Conservation (phyloP, 2,329 filamentous ascomycete genomes). For the Botryotinia globosa region DNA sequence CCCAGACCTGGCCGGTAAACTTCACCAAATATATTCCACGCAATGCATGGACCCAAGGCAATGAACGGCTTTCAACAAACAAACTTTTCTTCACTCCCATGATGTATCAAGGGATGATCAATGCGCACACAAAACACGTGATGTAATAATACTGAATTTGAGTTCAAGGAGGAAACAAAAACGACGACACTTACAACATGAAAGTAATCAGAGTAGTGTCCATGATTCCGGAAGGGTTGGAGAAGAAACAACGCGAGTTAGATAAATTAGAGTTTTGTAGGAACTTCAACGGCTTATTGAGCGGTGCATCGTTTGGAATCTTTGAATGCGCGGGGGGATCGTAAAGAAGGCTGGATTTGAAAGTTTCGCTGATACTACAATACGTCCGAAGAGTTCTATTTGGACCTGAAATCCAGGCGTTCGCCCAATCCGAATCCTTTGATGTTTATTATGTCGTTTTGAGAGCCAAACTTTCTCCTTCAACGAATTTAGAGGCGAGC, state of each 20-base stretch:
- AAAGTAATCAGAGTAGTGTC: slow-evolving; percentile 66
- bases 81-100: background rate
- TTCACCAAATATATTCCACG: background rate
- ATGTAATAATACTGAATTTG: background rate
- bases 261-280: background rate
- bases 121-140: slow-evolving; percentile 6
- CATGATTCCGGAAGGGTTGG: slow-evolving; percentile 30
- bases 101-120: slow-evolving; percentile 11
- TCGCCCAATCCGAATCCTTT: background rate
- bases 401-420: background rate
- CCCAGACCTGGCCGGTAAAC: background rate
- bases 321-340: background rate
- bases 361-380: slow-evolving; percentile 3
- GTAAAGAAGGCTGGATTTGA: background rate
- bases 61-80: background rate
- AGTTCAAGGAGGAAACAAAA: slow-evolving; percentile 1
- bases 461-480: background rate
- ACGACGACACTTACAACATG: slow-evolving; percentile 50
- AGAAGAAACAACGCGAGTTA: slow-evolving; percentile 11
- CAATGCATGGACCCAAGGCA: background rate
- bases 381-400: background rate
- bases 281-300: slow-evolving; percentile 2
- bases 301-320: background rate
- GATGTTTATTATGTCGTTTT: background rate
- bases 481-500: background rate